Evolutionary conservation across 2,329 filamentous ascomycete species (phyloP).

Genomic region (Chaetomiaceae sp.): DNA sequence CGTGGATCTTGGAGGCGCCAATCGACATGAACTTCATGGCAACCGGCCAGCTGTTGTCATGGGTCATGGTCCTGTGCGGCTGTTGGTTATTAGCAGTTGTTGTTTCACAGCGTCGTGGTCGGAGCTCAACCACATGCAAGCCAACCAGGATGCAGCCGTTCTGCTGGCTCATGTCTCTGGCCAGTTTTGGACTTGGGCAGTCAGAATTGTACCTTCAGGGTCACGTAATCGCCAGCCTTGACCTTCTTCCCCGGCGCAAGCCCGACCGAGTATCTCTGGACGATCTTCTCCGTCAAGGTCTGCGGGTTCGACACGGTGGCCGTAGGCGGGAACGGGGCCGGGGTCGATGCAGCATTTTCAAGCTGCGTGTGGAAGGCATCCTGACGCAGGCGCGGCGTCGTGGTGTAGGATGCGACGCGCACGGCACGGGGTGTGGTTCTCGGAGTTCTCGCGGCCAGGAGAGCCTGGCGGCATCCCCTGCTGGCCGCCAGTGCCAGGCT

Average conservation of each 20-base stretch:
- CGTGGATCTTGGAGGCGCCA: slow-evolving; percentile 67
- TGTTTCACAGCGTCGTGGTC: no score
- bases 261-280: slow-evolving; percentile 75
- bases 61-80: slow-evolving; percentile 69
- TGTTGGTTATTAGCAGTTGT: no score
- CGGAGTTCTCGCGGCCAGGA: slow-evolving; percentile 12
- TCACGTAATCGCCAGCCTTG: slow-evolving; percentile 77
- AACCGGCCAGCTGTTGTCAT: slow-evolving; percentile 50
- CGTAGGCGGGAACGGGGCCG: slow-evolving; percentile 48
- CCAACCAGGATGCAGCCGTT: no score
- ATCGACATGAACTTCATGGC: slow-evolving; percentile 77
- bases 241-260: slow-evolving; percentile 71
- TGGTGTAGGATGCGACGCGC: slow-evolving; percentile 21
- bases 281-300: slow-evolving; percentile 88
- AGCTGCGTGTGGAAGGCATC: slow-evolving; percentile 61
- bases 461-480: slow-evolving; percentile 22
- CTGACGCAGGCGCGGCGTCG: slow-evolving; percentile 31
- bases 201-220: slow-evolving; percentile 37
- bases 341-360: slow-evolving; percentile 49
- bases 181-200: no score
- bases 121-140: no score
- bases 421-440: slow-evolving; percentile 4
- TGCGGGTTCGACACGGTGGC: slow-evolving; percentile 49
- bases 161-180: no score
- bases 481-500: slow-evolving; percentile 28